phyloP scores from a whole-genome alignment of 352 stramenopile genomes.

The Blastocystis hominis region DNA sequence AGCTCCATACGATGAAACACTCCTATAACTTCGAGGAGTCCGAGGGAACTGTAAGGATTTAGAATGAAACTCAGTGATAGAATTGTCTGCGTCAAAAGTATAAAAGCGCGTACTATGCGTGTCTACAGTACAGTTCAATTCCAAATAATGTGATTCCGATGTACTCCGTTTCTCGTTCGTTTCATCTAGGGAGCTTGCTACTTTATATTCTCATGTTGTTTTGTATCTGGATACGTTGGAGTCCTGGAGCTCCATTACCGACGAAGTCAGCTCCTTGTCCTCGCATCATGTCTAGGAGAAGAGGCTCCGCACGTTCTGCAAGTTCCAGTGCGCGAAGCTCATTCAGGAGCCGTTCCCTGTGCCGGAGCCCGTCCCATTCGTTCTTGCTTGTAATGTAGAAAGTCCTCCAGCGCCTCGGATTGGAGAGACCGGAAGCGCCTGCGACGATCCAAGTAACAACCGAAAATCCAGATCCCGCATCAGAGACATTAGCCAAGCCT shows the following conservation, averaged over 20 bases:
- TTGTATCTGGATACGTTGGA: constrained; percentile 1
- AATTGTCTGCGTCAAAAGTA: background rate
- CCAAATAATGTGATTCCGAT: background rate
- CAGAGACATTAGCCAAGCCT: too few relatives aligned
- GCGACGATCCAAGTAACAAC: too few relatives aligned
- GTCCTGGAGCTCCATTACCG: background rate
- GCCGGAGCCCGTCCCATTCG: background rate
- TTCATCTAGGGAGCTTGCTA: constrained; percentile 1
- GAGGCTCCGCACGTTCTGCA: background rate
- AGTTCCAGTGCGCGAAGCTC: background rate
- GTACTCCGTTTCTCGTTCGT: background rate
- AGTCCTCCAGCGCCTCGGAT: background rate
- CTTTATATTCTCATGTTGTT: constrained; percentile 12
- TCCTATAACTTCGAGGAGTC: background rate
- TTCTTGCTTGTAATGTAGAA: background rate
- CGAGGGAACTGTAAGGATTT: background rate
- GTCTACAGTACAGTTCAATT: background rate
- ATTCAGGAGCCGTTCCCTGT: background rate
- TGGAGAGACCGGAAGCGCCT: background rate
- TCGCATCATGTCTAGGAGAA: constrained; percentile 5
- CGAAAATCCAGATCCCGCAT: too few relatives aligned
- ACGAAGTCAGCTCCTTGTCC: background rate
- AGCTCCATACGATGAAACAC: background rate
- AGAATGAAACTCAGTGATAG: background rate
- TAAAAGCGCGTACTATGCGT: background rate